Conservation (phyloP, 1,284 basidiomycete species). For the Sutorius eximius region DNA sequence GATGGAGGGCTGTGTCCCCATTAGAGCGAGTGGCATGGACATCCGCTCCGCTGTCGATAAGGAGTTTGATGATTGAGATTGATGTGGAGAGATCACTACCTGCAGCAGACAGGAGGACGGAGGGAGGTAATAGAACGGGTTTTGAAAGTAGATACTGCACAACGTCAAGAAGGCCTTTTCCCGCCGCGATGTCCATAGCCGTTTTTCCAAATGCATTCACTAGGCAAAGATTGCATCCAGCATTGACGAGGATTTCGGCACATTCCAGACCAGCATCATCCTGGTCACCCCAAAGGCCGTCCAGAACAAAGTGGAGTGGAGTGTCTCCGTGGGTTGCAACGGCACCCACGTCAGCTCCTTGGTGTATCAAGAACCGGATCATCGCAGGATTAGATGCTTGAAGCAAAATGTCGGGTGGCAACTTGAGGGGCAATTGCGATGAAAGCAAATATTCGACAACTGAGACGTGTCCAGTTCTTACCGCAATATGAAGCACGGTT, state of each 20-base stretch:
- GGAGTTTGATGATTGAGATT: too few species aligned
- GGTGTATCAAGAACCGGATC: neutral
- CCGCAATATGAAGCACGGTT: neutral
- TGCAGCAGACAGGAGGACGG: too few species aligned
- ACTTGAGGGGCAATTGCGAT: neutral
- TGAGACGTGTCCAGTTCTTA: neutral
- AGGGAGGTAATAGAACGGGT: too few species aligned
- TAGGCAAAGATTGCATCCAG: neutral
- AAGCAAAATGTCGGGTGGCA: neutral
- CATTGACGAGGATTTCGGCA: neutral
- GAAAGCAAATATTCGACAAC: neutral
- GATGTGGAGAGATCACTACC: too few species aligned
- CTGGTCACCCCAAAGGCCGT: fast-evolving
- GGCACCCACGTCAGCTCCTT: neutral
- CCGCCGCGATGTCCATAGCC: neutral
- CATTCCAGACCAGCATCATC: neutral
- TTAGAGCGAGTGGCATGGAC: too few species aligned
- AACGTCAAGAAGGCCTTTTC: too few species aligned
- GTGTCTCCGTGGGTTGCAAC: neutral
- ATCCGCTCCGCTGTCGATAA: too few species aligned
- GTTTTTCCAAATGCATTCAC: neutral
- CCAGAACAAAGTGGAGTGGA: neutral
- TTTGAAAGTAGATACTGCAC: too few species aligned
- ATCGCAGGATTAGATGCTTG: neutral
- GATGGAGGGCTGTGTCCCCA: too few species aligned